Percentiles rank a stretch among this genome's conserved stretches.
Evolutionary conservation across 116 monocot species (phyloP).

Genomic region (Zostera marina): DNA sequence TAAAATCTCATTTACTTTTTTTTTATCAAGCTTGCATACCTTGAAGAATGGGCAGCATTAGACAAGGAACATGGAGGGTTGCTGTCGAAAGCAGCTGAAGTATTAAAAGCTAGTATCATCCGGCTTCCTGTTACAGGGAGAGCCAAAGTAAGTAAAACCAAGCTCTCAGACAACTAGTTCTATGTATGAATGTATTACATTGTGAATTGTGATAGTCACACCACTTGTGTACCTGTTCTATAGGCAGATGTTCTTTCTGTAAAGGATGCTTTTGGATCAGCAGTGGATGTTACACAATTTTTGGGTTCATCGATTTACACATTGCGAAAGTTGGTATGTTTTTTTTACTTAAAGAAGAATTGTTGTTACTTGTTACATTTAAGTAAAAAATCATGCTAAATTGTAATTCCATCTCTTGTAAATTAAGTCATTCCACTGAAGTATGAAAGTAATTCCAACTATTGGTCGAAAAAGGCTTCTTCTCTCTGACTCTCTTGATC

Average conservation of each 20-base stretch:
- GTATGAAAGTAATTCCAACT: too few relatives aligned
- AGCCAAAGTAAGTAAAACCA: conserved; percentile 42
- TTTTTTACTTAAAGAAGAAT: not conserved
- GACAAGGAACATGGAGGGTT: conserved; percentile 47
- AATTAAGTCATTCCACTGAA: too few relatives aligned
- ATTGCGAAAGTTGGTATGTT: conserved; percentile 49
- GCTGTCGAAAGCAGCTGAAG: conserved; percentile 47
- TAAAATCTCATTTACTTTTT: not conserved
- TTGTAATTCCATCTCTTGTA: too few relatives aligned
- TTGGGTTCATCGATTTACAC: conserved; percentile 58
- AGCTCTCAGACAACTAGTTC: not conserved
- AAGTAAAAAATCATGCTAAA: not conserved
- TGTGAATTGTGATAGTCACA: not conserved
- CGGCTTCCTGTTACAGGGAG: conserved; percentile 54
- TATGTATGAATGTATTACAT: too few relatives aligned
- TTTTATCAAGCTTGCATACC: conserved; percentile 38
- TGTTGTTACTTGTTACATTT: not conserved
- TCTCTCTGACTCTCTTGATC: too few relatives aligned
- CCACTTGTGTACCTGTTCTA: not conserved
- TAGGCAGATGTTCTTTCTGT: conserved; percentile 52
- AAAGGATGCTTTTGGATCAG: conserved; percentile 63
- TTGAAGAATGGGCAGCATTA: conserved; percentile 55
- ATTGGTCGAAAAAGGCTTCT: too few relatives aligned
- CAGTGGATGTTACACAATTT: conserved; percentile 74
- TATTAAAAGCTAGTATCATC: conserved; percentile 55